phyloP scores from a whole-genome alignment of 192 early-diverging fungal genomes.

The Entomortierella chlamydospora region DNA sequence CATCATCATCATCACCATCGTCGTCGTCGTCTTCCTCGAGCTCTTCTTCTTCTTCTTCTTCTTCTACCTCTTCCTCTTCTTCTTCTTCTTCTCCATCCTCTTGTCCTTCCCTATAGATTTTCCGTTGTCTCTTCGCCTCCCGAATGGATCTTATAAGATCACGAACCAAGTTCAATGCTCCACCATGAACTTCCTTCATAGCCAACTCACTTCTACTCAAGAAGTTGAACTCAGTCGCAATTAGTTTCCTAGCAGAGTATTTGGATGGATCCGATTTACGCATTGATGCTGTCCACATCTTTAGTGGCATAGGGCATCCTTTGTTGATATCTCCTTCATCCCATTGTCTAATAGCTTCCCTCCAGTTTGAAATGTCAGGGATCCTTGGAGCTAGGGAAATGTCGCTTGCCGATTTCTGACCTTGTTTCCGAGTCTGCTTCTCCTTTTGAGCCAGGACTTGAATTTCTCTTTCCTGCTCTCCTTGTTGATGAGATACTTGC shows the following conservation, averaged over 20 bases:
- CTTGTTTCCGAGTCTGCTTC: no score
- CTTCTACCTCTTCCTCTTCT: slow-evolving; percentile 5
- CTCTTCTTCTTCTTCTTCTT: neutral
- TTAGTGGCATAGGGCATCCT: slow-evolving; percentile 1
- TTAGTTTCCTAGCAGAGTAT: slow-evolving; percentile 17
- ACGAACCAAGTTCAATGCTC: neutral
- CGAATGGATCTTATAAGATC: slow-evolving; percentile 8
- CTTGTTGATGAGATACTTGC: no score
- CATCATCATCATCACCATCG: no score
- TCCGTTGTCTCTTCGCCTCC: neutral
- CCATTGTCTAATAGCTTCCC: slow-evolving; percentile 15
- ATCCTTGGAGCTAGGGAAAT: no score
- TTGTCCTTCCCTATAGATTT: no score
- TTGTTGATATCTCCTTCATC: slow-evolving; percentile 5
- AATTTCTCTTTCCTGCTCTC: no score
- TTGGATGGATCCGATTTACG: slow-evolving; percentile 8
- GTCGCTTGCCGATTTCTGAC: no score
- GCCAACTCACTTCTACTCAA: slow-evolving; percentile 1
- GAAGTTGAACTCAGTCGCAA: slow-evolving; percentile 1
- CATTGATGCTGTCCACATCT: slow-evolving; percentile 7
- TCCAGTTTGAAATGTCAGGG: neutral
- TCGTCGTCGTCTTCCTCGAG: no score
- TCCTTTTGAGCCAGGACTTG: no score
- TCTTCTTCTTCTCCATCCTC: neutral
- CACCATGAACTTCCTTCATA: slow-evolving; percentile 9